A percentile compares a stretch with the other conserved stretches of the same genome.
Conservation (phyloP, 2,329 filamentous ascomycete species). For the Diplodia seriata region DNA sequence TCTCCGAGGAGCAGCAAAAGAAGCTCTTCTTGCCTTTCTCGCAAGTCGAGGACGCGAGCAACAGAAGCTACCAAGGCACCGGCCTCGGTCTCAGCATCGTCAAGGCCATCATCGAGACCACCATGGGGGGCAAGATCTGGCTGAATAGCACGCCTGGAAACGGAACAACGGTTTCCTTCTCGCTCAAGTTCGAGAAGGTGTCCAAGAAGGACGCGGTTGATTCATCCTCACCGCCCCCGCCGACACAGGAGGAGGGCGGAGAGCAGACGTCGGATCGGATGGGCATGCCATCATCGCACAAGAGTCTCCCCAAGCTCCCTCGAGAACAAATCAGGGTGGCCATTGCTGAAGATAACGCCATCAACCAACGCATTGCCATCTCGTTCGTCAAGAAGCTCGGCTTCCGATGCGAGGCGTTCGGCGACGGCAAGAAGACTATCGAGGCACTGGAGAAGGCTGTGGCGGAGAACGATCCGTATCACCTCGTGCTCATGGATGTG, state of each 20-base stretch:
- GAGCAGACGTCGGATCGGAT: slow-evolving; percentile 45
- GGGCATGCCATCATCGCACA: slow-evolving; percentile 49
- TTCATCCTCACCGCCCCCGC: slow-evolving; percentile 45
- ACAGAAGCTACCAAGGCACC: slow-evolving; percentile 88
- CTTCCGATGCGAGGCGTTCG: slow-evolving; percentile 86
- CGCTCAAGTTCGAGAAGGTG: slow-evolving; percentile 84
- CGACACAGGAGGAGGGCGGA: slow-evolving; percentile 49
- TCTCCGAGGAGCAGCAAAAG: slow-evolving; percentile 78
- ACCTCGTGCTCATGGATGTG: slow-evolving; percentile 89
- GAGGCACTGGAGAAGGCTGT: slow-evolving; percentile 80
- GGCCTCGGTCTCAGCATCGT: slow-evolving; percentile 92
- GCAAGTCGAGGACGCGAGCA: slow-evolving; percentile 89
- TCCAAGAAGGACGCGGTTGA: slow-evolving; percentile 64
- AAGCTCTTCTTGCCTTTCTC: slow-evolving; percentile 93
- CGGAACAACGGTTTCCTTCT: slow-evolving; percentile 79
- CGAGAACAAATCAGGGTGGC: slow-evolving; percentile 83
- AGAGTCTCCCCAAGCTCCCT: slow-evolving; percentile 75
- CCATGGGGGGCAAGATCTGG: slow-evolving; percentile 85
- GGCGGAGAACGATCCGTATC: slow-evolving; percentile 76
- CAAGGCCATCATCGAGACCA: slow-evolving; percentile 90
- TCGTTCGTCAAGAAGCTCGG: slow-evolving; percentile 87
- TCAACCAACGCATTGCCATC: slow-evolving; percentile 93
- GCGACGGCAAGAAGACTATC: slow-evolving; percentile 86
- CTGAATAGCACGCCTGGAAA: slow-evolving; percentile 77
- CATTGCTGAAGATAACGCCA: slow-evolving; percentile 93